These are phyloP conservation scores for Wickerhamiella qilinensis DNA, from an alignment of 805 yeast species.

Conservation along the genomic window DNA sequence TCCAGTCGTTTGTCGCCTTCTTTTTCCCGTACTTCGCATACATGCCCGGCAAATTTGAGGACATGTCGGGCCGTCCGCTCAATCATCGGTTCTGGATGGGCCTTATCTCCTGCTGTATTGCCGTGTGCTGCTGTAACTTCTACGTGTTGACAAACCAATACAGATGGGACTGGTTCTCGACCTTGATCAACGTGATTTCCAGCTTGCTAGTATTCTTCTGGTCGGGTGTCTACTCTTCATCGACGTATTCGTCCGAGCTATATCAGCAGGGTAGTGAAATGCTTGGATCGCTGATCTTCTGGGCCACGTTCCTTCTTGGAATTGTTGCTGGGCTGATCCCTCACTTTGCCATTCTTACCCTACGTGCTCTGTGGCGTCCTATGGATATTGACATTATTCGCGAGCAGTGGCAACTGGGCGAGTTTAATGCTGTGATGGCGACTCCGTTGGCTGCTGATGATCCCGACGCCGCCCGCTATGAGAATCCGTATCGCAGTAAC, in stretches of 20 bases:
- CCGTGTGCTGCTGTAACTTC: slow-evolving; percentile 48
- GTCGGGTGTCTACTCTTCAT: slow-evolving; percentile 65
- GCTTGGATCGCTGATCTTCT: slow-evolving; percentile 44
- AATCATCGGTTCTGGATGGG: slow-evolving; percentile 66
- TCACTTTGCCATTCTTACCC: slow-evolving; percentile 35
- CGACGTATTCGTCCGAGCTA: slow-evolving; percentile 36
- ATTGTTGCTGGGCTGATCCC: slow-evolving; percentile 42
- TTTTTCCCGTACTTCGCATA: slow-evolving; percentile 50
- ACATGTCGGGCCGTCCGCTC: slow-evolving; percentile 10
- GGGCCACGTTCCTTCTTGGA: slow-evolving; percentile 50
- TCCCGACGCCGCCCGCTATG: slow-evolving; percentile 17
- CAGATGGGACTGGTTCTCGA: slow-evolving; percentile 65
- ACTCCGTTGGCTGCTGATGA: slow-evolving; percentile 18
- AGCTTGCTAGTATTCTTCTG: slow-evolving; percentile 49
- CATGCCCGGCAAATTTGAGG: slow-evolving; percentile 24
- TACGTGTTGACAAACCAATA: slow-evolving; percentile 53
- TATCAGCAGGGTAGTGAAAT: slow-evolving; percentile 48
- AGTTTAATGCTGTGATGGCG: slow-evolving; percentile 25
- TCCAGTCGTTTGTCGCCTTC: slow-evolving; percentile 54
- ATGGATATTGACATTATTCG: slow-evolving; percentile 56
- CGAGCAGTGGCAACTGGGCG: slow-evolving; percentile 40
- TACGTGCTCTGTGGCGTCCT: slow-evolving; percentile 40
- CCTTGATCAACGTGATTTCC: slow-evolving; percentile 37
- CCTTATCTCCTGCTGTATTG: slow-evolving; percentile 38
- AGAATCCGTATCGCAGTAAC: slow-evolving; percentile 14